Evolutionary conservation across 2,329 filamentous ascomycete species (phyloP).

Genomic region (Plenodomus tracheiphilus): DNA sequence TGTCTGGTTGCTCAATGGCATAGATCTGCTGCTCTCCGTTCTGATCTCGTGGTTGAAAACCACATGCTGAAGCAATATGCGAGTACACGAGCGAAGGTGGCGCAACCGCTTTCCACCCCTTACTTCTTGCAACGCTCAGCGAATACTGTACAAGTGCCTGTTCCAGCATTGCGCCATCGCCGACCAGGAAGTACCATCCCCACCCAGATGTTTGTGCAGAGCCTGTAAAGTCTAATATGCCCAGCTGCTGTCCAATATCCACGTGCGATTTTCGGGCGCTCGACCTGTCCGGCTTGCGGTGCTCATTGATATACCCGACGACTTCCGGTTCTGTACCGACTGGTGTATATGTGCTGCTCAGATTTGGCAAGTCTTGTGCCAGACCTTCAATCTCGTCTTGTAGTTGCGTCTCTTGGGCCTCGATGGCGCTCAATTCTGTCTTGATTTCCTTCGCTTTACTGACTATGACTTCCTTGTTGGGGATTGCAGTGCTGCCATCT

Average conservation of each 20-base stretch:
- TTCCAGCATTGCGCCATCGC: constrained; percentile 90
- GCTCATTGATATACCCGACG: constrained; percentile 78
- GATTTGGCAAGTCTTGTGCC: constrained; percentile 80
- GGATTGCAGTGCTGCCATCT: constrained; percentile 40
- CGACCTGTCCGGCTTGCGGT: constrained; percentile 48
- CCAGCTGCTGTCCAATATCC: constrained; percentile 82
- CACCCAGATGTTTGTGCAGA: constrained; percentile 85
- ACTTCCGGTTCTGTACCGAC: constrained; percentile 66
- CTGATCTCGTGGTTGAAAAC: constrained; percentile 90
- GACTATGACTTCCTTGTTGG: constrained; percentile 58
- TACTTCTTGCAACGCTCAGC: constrained; percentile 69
- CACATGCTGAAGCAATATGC: constrained; percentile 87
- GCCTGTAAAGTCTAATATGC: constrained; percentile 84
- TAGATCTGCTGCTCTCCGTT: constrained; percentile 94
- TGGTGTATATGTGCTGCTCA: constrained; percentile 78
- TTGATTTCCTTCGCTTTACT: constrained; percentile 69
- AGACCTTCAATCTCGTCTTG: constrained; percentile 70
- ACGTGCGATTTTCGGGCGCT: constrained; percentile 74
- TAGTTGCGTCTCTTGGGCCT: constrained; percentile 63
- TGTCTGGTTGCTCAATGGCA: constrained; percentile 67
- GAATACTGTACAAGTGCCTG: constrained; percentile 91
- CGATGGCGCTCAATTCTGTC: constrained; percentile 61
- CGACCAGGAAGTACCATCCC: constrained; percentile 97
- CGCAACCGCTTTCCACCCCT: constrained; percentile 78
- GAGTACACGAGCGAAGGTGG: constrained; percentile 91